A percentile compares a stretch with the other conserved stretches of the same genome.
Evolutionary conservation across 2,329 filamentous ascomycete genomes (phyloP).

Genomic region (Trichoderma brevicompactum): DNA sequence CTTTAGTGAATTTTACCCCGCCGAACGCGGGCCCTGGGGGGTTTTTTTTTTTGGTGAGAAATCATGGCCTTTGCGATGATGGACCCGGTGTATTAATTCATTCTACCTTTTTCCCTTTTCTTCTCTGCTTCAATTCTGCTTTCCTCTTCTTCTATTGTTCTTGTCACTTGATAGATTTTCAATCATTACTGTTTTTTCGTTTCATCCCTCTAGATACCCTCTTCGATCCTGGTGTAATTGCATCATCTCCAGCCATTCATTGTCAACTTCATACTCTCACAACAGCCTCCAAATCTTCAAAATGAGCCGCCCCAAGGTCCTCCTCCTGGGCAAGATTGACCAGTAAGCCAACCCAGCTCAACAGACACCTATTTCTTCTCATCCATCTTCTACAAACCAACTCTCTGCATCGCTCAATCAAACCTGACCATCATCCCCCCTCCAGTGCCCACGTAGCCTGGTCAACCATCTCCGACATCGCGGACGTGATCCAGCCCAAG

Average conservation of each 20-base stretch:
- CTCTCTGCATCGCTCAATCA: too few species aligned
- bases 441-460: conserved; percentile 67
- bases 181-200: background rate
- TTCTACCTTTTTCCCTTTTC: background rate
- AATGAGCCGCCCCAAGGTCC: conserved; percentile 44
- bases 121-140: background rate
- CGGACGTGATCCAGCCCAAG: conserved; percentile 66
- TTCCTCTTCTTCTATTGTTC: background rate
- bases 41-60: background rate
- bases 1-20: conserved; percentile 19
- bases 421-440: background rate
- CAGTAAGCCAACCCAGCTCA: conserved; percentile 41
- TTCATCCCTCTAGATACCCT: conserved; percentile 5
- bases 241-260: background rate
- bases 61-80: background rate
- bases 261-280: background rate
- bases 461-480: conserved; percentile 63
- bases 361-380: background rate
- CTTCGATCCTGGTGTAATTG: background rate
- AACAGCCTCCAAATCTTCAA: conserved; percentile 5
- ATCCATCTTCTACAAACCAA: background rate
- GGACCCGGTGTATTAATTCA: background rate
- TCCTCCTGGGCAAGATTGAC: conserved; percentile 47
- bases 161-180: background rate
- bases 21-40: conserved; percentile 20